Evolutionary conservation across 139 green algal species (phyloP).

Genomic region (Auxenochlorella pyrenoidosa): DNA sequence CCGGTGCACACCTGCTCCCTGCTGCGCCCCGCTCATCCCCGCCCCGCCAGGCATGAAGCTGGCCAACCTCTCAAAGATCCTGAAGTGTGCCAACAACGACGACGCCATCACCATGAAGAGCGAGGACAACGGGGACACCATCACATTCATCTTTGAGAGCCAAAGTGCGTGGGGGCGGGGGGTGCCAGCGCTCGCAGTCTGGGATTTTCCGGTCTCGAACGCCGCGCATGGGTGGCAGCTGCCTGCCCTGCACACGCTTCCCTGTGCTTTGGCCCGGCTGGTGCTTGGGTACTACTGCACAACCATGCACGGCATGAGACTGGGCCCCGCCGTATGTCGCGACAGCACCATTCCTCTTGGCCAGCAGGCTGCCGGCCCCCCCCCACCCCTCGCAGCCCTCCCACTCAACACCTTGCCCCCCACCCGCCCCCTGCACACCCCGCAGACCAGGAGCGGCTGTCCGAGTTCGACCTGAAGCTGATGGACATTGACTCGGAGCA

Average conservation of each 20-base stretch:
- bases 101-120: conserved; percentile 98
- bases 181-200: no score
- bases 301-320: no score
- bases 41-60: conserved; percentile 87
- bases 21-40: background rate
- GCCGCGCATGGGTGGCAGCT: background rate
- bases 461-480: conserved; percentile 98
- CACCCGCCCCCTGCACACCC: background rate
- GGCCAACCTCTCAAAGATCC: conserved; percentile 95
- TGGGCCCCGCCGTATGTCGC: no score
- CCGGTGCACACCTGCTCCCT: no score
- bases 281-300: no score
- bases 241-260: background rate
- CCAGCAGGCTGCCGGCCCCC: no score
- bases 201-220: no score
- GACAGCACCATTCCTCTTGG: no score
- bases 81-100: conserved; percentile 97
- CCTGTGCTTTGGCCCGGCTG: no score
- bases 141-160: conserved; percentile 98
- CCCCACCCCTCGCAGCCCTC: no score
- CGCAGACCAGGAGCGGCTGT: conserved; percentile 85
- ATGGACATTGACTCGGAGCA: conserved; percentile 99
- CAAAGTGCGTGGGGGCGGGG: conserved; percentile 42
- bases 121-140: conserved; percentile 91
- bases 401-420: background rate